Percentiles rank a stretch among this genome's conserved stretches.
Conservation (phyloP, 805 yeast genomes). For the Candida manassasensis region DNA sequence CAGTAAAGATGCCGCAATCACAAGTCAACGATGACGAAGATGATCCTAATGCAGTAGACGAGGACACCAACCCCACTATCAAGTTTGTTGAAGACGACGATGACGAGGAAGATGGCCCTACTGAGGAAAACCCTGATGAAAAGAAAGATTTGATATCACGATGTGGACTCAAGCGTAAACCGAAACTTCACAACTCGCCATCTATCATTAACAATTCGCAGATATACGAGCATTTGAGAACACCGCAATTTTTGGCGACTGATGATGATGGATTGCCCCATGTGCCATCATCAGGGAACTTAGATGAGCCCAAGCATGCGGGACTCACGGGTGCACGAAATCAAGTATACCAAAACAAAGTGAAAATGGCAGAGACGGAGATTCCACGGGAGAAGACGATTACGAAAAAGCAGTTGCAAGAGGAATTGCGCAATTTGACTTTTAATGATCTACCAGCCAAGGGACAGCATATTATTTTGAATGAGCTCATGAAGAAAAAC, state of each 20-base stretch:
- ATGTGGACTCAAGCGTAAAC: neutral
- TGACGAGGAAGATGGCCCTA: conserved; percentile 6
- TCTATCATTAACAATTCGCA: conserved; percentile 34
- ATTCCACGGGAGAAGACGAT: conserved; percentile 13
- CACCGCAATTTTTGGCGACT: conserved; percentile 29
- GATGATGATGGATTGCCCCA: conserved; percentile 14
- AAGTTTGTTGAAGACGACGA: conserved; percentile 49
- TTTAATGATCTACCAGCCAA: conserved; percentile 88
- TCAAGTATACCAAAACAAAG: conserved; percentile 8
- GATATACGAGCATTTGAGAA: conserved; percentile 29
- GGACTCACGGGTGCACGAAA: conserved; percentile 8
- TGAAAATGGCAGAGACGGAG: conserved; percentile 3
- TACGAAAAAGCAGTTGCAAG: conserved; percentile 32
- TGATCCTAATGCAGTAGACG: conserved; percentile 45
- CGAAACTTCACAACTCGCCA: conserved; percentile 18
- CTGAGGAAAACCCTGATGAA: conserved; percentile 4
- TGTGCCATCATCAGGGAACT: neutral
- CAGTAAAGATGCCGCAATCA: conserved; percentile 68
- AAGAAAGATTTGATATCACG: neutral
- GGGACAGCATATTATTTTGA: conserved; percentile 84
- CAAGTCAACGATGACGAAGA: conserved; percentile 62
- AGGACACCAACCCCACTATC: conserved; percentile 55
- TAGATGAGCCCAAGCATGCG: neutral
- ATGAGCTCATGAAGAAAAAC: conserved; percentile 70
- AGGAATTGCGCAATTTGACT: conserved; percentile 38